These are phyloP conservation scores for Beauveria brongniartii DNA, from an alignment of 2,329 filamentous ascomycete species.

Conservation along the genomic window DNA sequence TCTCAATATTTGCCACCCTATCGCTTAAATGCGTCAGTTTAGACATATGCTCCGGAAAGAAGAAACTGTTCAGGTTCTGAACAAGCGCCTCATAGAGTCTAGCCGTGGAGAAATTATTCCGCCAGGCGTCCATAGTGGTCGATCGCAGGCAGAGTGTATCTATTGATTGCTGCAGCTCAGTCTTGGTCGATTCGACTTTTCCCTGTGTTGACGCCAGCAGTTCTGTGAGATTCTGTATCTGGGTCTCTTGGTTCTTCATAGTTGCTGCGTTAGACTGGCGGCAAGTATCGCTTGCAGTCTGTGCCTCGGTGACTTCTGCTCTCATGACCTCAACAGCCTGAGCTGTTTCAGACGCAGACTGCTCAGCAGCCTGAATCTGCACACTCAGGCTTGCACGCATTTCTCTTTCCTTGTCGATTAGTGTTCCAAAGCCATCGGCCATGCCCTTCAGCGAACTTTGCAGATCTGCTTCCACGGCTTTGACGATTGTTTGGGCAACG, in stretches of 20 bases:
- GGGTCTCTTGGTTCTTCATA: background rate
- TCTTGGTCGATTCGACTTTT: slow-evolving; percentile 13
- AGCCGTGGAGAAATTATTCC: slow-evolving; percentile 39
- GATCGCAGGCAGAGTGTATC: slow-evolving; percentile 22
- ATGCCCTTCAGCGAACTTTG: background rate
- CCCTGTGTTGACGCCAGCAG: background rate
- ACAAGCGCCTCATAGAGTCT: slow-evolving; percentile 33
- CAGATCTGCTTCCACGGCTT: background rate
- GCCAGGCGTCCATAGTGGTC: slow-evolving; percentile 34
- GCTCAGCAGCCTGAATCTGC: slow-evolving; percentile 8
- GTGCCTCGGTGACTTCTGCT: background rate
- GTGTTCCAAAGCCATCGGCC: background rate
- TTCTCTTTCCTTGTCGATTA: slow-evolving; percentile 17
- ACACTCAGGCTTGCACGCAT: slow-evolving; percentile 11
- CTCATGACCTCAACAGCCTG: background rate
- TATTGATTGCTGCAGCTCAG: slow-evolving; percentile 21
- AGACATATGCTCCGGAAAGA: background rate
- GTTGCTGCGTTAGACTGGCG: background rate
- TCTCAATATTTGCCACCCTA: background rate
- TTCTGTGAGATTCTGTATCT: background rate
- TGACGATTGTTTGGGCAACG: background rate
- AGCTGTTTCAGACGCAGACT: background rate
- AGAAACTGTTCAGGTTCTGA: slow-evolving; percentile 23
- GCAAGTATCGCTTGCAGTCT: background rate
- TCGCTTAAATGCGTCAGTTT: background rate